phyloP scores from a whole-genome alignment of 1,284 basidiomycete species.

The Apiotrichum mycotoxinovorans region DNA sequence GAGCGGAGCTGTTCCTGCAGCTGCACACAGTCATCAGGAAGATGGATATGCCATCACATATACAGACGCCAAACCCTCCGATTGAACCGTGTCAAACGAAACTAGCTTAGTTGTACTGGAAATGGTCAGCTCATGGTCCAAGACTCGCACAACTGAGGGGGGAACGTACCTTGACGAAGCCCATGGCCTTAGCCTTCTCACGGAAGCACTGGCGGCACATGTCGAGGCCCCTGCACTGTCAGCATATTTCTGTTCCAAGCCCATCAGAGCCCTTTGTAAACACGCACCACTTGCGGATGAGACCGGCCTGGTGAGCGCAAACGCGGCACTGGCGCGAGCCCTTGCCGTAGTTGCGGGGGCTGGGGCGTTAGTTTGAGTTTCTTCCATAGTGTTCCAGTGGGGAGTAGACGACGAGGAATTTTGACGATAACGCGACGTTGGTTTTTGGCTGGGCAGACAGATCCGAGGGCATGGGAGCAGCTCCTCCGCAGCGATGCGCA shows the following conservation, averaged over 20 bases:
- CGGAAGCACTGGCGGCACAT: slow-evolving; percentile 98
- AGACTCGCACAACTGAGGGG: neutral
- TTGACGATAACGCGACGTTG: no score
- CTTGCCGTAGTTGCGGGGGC: slow-evolving; percentile 91
- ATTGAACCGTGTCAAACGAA: slow-evolving; percentile 10
- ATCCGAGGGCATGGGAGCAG: no score
- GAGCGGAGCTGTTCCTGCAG: neutral
- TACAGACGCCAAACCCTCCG: slow-evolving; percentile 18
- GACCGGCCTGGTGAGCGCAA: slow-evolving; percentile 92
- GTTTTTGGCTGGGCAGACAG: no score
- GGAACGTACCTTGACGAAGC: slow-evolving; percentile 79
- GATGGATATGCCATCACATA: slow-evolving; percentile 21
- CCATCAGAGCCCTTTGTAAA: no score
- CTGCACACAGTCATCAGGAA: neutral
- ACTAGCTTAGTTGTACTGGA: slow-evolving; percentile 36
- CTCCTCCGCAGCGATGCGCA: no score
- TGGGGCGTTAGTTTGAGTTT: slow-evolving; percentile 7
- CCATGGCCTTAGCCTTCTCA: slow-evolving; percentile 85
- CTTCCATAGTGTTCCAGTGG: neutral
- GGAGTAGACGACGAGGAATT: neutral
- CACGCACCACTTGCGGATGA: slow-evolving; percentile 59
- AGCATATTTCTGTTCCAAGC: neutral
- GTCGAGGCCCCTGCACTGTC: slow-evolving; percentile 64
- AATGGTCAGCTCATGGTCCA: slow-evolving; percentile 6
- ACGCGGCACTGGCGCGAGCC: slow-evolving; percentile 93